Conservation (phyloP, 2,329 filamentous ascomycete genomes). For the Tolypocladium paradoxum region DNA sequence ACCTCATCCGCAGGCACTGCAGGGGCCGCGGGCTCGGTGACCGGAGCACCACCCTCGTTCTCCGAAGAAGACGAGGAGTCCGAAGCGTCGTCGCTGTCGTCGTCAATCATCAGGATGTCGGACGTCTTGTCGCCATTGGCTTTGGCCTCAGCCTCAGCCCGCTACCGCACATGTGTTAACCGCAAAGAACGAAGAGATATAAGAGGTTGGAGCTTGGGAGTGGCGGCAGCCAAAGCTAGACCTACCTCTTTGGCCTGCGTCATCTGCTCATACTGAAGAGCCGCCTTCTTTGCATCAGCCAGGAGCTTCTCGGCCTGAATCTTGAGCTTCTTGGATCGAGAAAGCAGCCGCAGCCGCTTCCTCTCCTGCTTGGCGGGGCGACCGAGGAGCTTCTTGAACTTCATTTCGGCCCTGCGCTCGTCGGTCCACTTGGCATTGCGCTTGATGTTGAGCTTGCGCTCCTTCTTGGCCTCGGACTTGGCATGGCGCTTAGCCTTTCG, state of each 20-base stretch:
- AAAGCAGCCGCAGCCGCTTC: constrained; percentile 24
- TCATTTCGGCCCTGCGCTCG: constrained; percentile 21
- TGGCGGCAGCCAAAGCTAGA: not conserved
- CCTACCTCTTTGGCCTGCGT: constrained; percentile 8
- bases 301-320: constrained; percentile 28
- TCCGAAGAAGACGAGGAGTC: constrained; percentile 10
- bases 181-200: not conserved
- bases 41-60: constrained; percentile 12
- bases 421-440: constrained; percentile 21
- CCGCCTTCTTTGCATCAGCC: constrained; percentile 25
- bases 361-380: constrained; percentile 25
- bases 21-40: constrained; percentile 9
- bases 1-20: constrained; percentile 18
- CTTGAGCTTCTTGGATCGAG: constrained; percentile 28
- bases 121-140: constrained; percentile 4
- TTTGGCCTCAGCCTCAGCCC: constrained; percentile 13
- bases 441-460: constrained; percentile 23
- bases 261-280: constrained; percentile 15
- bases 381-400: constrained; percentile 15
- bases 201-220: not conserved
- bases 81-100: constrained; percentile 7
- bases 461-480: constrained; percentile 22
- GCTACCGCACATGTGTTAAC: constrained; percentile 3
- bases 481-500: constrained; percentile 25
- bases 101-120: constrained; percentile 1